Percentiles rank a stretch among this genome's conserved stretches.
These are phyloP conservation scores for Mortierella sp. DNA, from an alignment of 371 early-diverging fungal species.

Conservation along the genomic window DNA sequence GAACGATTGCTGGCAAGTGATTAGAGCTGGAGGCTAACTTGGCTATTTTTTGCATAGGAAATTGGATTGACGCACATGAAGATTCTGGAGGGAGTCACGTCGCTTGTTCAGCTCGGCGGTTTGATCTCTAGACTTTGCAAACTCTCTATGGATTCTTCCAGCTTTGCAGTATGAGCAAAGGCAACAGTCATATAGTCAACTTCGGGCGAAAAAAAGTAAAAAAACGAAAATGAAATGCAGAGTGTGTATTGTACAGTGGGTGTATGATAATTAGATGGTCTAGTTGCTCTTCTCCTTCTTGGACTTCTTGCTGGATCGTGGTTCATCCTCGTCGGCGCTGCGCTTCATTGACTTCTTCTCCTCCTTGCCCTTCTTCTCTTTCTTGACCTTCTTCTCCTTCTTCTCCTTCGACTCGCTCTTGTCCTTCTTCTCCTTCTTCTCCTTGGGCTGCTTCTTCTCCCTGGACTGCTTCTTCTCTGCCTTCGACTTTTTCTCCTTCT, in stretches of 20 bases:
- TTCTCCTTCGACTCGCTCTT: constrained; percentile 60
- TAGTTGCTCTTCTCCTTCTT: constrained; percentile 33
- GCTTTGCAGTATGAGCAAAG: constrained; percentile 21
- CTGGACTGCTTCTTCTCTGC: constrained; percentile 31
- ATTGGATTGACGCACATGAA: constrained; percentile 91
- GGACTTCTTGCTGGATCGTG: constrained; percentile 11
- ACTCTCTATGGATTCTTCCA: constrained; percentile 45
- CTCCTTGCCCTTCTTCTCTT: constrained; percentile 49
- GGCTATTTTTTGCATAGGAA: constrained; percentile 65
- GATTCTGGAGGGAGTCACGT: constrained; percentile 86
- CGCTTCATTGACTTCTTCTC: constrained; percentile 40
- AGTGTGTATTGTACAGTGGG: constrained; percentile 23
- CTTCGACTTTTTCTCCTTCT: constrained; percentile 36
- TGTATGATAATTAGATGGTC: constrained; percentile 10
- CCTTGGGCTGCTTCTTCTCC: constrained; percentile 24
- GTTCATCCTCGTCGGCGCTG: constrained; percentile 22
- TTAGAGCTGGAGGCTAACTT: neutral
- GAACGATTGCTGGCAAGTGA: neutral
- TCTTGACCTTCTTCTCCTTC: constrained; percentile 58
- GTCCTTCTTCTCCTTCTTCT: constrained; percentile 52
- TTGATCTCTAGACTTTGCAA: constrained; percentile 79
- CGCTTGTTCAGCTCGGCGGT: constrained; percentile 86
- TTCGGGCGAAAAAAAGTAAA: neutral
- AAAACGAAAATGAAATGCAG: neutral
- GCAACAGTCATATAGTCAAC: neutral